These are phyloP conservation scores for Linnemannia zychae DNA, from an alignment of 192 early-diverging fungal genomes.

Conservation along the genomic window DNA sequence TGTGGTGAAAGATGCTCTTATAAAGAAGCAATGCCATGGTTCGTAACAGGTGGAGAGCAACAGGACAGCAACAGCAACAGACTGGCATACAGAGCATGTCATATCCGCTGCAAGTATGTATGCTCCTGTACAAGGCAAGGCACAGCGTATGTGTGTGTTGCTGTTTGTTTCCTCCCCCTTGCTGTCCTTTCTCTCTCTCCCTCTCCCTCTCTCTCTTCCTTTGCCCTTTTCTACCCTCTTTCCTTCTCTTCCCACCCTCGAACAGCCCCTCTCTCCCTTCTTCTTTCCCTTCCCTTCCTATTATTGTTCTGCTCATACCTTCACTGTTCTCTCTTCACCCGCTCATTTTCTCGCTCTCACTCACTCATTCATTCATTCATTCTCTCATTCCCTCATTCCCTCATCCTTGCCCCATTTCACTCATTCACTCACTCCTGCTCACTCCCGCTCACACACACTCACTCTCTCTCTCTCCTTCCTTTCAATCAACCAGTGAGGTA, in stretches of 20 bases:
- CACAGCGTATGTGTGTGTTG: no score
- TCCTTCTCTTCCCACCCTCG: no score
- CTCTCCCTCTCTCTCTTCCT: not conserved
- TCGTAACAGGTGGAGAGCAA: no score
- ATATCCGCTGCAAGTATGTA: no score
- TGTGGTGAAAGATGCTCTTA: not conserved
- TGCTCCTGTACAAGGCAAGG: no score
- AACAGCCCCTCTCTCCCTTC: not conserved
- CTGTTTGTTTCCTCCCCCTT: not conserved
- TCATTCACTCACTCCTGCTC: not conserved
- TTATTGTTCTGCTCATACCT: no score
- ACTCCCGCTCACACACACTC: not conserved
- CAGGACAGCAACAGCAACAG: no score
- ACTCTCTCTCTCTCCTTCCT: no score
- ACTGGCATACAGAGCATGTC: no score
- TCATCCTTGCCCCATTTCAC: not conserved
- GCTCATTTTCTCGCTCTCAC: not conserved
- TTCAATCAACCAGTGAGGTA: not conserved
- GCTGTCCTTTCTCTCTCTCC: not conserved
- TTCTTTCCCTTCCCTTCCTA: not conserved
- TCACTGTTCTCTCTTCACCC: not conserved
- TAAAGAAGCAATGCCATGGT: no score
- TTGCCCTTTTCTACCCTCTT: no score
- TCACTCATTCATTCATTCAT: not conserved
- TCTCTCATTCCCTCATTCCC: conserved; percentile 5